Evolutionary conservation across 78 protist genomes (phyloP).

Genomic region (Dictyostelium purpureum): DNA sequence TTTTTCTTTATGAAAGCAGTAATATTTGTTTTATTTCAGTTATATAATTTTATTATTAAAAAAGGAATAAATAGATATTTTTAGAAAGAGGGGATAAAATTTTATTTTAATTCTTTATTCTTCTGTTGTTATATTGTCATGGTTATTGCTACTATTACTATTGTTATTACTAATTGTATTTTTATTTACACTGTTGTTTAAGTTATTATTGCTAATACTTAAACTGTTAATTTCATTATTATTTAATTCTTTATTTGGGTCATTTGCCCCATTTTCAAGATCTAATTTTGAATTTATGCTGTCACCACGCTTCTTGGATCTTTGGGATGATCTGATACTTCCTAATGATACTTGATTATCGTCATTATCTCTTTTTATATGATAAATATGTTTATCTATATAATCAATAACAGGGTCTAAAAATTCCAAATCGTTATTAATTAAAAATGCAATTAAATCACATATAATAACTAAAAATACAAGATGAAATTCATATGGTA

Average conservation of each 20-base stretch:
- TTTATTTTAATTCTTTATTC: too few relatives aligned
- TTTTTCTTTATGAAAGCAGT: too few relatives aligned
- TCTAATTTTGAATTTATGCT: too few relatives aligned
- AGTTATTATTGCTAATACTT: background rate
- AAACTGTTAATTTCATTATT: too few relatives aligned
- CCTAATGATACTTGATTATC: background rate
- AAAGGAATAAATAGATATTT: too few relatives aligned
- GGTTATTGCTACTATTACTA: background rate
- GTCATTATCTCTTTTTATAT: background rate
- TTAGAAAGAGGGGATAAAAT: too few relatives aligned
- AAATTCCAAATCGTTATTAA: background rate
- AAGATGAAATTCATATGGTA: constrained; percentile 12
- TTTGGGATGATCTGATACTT: background rate
- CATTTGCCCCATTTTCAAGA: background rate
- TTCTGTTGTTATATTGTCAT: background rate
- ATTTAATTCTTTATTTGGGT: too few relatives aligned
- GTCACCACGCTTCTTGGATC: too few relatives aligned
- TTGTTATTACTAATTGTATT: background rate
- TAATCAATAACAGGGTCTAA: background rate
- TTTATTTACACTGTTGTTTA: too few relatives aligned
- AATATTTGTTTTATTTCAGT: too few relatives aligned
- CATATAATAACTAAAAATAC: background rate
- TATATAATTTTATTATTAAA: too few relatives aligned
- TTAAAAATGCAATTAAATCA: constrained; percentile 11
- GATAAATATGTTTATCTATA: background rate